Conservation (phyloP, 148 eudicot genomes). For the Camellia granthamiana region DNA sequence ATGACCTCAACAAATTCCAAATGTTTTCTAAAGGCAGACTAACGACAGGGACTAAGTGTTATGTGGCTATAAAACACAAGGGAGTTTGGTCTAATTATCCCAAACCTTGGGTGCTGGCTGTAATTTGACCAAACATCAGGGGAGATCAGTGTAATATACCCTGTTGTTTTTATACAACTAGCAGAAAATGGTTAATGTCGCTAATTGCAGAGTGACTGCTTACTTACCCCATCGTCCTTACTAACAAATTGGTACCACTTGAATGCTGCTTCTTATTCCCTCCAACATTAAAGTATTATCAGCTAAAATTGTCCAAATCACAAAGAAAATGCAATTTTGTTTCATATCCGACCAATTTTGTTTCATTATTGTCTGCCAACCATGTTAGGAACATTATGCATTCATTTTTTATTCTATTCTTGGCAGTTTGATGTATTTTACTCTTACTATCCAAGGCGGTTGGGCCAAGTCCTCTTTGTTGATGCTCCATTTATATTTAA, state of each 20-base stretch:
- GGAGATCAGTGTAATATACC: no score
- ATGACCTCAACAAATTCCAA: no score
- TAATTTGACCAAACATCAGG: no score
- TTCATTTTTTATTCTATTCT: constrained; percentile 9
- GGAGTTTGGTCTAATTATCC: no score
- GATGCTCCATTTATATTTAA: constrained; percentile 88
- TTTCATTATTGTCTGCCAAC: not conserved
- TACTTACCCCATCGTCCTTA: not conserved
- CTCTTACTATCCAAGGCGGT: constrained; percentile 77
- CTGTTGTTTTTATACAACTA: not conserved
- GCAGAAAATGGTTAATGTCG: not conserved
- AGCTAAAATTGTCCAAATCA: not conserved
- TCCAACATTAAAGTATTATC: not conserved
- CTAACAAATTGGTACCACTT: not conserved
- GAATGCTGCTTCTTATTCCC: not conserved
- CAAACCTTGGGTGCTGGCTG: no score
- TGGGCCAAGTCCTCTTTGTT: constrained; percentile 81
- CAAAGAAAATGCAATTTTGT: not conserved
- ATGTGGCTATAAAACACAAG: no score
- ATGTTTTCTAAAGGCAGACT: no score
- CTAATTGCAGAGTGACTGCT: not conserved
- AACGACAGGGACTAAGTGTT: no score
- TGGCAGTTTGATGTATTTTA: constrained; percentile 92
- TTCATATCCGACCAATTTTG: not conserved
- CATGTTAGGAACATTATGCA: not conserved